phyloP scores from a whole-genome alignment of 306 rosid genomes.

The Sicyos edulis region DNA sequence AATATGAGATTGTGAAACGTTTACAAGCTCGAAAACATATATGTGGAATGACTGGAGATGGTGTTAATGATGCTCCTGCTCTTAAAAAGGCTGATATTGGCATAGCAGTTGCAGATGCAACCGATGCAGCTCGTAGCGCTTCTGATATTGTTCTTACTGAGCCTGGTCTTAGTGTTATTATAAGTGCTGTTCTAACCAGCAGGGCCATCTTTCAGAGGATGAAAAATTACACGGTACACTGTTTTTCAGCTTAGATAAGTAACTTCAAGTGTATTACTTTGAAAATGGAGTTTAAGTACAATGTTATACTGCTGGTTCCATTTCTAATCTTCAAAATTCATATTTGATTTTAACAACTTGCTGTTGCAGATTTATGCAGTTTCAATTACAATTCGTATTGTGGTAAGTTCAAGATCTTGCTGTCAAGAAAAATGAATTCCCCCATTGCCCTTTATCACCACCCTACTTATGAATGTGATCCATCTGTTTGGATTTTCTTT shows the following conservation, averaged over 20 bases:
- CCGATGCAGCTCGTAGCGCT: conserved; percentile 87
- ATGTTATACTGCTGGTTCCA: neutral
- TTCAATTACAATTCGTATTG: conserved; percentile 84
- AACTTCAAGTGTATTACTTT: neutral
- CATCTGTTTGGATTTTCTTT: conserved; percentile 13
- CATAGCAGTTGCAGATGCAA: conserved; percentile 89
- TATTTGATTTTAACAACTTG: conserved; percentile 11
- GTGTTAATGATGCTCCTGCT: conserved; percentile 86
- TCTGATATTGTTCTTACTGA: conserved; percentile 84
- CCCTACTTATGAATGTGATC: conserved; percentile 6
- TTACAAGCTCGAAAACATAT: conserved; percentile 74
- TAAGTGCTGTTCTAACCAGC: conserved; percentile 83
- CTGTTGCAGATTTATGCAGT: conserved; percentile 74
- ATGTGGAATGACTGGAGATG: conserved; percentile 91
- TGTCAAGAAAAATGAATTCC: neutral
- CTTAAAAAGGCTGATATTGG: conserved; percentile 87
- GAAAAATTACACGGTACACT: conserved; percentile 78
- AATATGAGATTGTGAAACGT: conserved; percentile 70
- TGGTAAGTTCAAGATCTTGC: conserved; percentile 41
- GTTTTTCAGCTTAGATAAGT: conserved; percentile 7
- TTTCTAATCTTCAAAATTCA: neutral
- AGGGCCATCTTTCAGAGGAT: conserved; percentile 89
- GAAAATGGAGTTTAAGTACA: neutral
- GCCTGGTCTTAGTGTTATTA: conserved; percentile 81
- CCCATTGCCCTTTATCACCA: neutral